Base-by-base conservation (phyloP, 768 basidiomycete genomes). In the Tylopilus balloui region DNA sequence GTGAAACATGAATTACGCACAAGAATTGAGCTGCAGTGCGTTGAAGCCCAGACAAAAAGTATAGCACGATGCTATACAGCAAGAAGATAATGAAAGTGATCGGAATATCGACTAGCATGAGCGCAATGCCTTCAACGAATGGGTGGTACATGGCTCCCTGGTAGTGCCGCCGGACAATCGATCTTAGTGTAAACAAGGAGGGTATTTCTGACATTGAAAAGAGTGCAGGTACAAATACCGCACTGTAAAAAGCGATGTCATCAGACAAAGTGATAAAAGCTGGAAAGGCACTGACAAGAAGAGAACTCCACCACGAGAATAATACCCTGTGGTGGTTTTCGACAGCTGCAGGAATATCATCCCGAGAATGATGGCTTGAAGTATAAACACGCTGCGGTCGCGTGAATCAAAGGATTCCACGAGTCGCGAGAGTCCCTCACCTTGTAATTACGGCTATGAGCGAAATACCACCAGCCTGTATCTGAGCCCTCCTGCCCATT, bases 291-390 rank as follows among this genome's bases (percentile, higher is more conserved):
- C 78, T 28, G 55, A 84, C 78, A 92, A 88, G 77, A 90, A 91
- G 13, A 92, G 71, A 28, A 87, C 75, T 61, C 89, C 89, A 15
- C 89, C 89, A 20, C 89, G 80, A 29, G 85, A 83, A n/a, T 48
- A 68, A 34, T 40, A 69, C 6, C 43, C 52, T 0, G 56, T 51
- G 6, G 78, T 78, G 25, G 58, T 66, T 15, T 68, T 59, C 0
- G 71, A 61, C 27, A 77, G 54, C n/a, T 69, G 58, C 51, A 73
- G 73, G 68, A 78, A 80, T 31, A 76, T 69, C n/a, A 71, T 73
- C 39, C 63, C 66, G n/a, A 66, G 31, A 23, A 65, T 63, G 42
- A 69, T 54, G n/a, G 65, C 62, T 53, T 66, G 63, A n/a, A 67
- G 27, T 10, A 69, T 19, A 24, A 48, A 56, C 3, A 78, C 75